phyloP scores from a whole-genome alignment of 805 yeast genomes.

The Pichia eremophila region DNA sequence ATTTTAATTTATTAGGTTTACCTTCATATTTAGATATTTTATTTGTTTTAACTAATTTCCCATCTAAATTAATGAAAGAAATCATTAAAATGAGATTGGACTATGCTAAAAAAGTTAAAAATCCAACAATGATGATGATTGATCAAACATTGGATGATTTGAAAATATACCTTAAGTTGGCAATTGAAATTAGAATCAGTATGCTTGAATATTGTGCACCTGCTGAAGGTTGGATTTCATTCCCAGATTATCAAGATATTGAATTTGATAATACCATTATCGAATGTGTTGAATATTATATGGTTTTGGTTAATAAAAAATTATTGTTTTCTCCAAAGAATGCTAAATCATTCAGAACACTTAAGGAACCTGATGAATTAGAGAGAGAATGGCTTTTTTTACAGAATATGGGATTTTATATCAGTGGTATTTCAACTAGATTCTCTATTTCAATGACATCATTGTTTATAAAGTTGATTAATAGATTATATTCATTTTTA shows the following conservation, averaged over 20 bases:
- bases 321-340: conserved; percentile 57
- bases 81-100: conserved; percentile 62
- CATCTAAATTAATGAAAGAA: conserved; percentile 71
- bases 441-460: conserved; percentile 33
- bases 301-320: conserved; percentile 65
- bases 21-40: conserved; percentile 65
- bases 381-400: conserved; percentile 75
- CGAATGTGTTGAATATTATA: conserved; percentile 63
- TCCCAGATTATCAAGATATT: conserved; percentile 53
- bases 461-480: conserved; percentile 57
- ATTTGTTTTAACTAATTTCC: conserved; percentile 61
- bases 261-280: conserved; percentile 56
- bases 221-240: conserved; percentile 56
- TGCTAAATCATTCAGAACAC: conserved; percentile 60
- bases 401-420: conserved; percentile 63
- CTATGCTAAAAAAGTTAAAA: conserved; percentile 68
- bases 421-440: conserved; percentile 75
- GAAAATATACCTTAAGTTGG: conserved; percentile 63
- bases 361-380: conserved; percentile 84
- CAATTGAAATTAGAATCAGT: conserved; percentile 64
- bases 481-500: conserved; percentile 60
- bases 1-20: conserved; percentile 58
- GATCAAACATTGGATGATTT: conserved; percentile 90
- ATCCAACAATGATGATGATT: conserved; percentile 91
- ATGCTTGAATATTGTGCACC: conserved; percentile 51